Evolutionary conservation across 2,329 filamentous ascomycete genomes (phyloP).

Genomic region (Periconia sp.): DNA sequence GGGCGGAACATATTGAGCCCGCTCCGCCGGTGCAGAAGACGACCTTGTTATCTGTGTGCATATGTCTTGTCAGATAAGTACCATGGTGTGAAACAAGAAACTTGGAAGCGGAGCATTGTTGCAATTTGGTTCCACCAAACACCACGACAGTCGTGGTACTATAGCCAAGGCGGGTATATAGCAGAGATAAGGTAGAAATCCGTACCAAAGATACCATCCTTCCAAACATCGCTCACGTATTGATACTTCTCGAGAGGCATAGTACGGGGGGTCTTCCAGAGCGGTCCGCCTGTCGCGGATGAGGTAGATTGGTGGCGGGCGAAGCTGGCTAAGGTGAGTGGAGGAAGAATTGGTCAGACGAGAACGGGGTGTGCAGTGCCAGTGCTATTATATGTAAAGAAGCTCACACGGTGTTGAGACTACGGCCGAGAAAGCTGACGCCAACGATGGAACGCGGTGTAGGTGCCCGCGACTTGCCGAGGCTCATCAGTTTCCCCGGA

Average conservation of each 20-base stretch:
- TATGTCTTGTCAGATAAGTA: conserved; percentile 8
- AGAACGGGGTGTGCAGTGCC: too few species aligned
- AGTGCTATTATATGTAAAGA: conserved; percentile 7
- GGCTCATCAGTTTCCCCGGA: conserved; percentile 17
- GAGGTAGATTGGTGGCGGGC: conserved; percentile 4
- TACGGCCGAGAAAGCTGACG: conserved; percentile 23
- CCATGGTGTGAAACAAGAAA: not conserved
- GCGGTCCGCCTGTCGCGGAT: conserved; percentile 14
- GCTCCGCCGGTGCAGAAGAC: conserved; percentile 95
- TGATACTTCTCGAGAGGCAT: conserved; percentile 76
- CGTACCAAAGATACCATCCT: conserved; percentile 83
- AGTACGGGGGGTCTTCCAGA: conserved; percentile 28
- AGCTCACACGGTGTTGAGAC: conserved; percentile 21
- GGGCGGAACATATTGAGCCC: conserved; percentile 90
- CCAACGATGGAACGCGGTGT: conserved; percentile 12
- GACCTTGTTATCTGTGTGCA: conserved; percentile 74
- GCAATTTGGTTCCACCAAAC: too few species aligned
- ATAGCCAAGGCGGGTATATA: not conserved
- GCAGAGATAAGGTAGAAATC: not conserved
- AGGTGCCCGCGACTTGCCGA: conserved; percentile 19
- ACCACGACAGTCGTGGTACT: too few species aligned
- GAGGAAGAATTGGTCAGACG: too few species aligned
- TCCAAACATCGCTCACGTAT: conserved; percentile 85
- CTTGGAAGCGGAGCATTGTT: not conserved
- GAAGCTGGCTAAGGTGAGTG: not conserved